These are phyloP conservation scores for Russula brevipes DNA, from an alignment of 768 basidiomycete species.

Conservation along the genomic window DNA sequence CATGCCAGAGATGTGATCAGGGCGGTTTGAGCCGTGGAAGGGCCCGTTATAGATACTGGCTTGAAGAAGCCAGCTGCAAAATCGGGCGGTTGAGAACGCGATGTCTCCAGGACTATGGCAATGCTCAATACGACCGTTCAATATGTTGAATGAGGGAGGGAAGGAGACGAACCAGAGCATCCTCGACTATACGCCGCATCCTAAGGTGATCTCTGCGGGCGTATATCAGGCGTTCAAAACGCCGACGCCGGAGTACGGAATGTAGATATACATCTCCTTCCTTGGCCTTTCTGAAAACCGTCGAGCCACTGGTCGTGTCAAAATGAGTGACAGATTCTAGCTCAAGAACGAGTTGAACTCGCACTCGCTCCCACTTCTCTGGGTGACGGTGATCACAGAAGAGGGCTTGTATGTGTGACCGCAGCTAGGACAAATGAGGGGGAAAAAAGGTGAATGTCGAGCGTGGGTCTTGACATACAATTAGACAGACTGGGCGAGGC, in stretches of 20 bases:
- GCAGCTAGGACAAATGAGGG: constrained; percentile 41
- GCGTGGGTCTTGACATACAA: constrained; percentile 45
- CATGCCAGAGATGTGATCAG: constrained; percentile 63
- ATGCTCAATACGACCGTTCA: no score
- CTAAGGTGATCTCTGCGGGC: constrained; percentile 45
- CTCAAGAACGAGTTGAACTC: constrained; percentile 20
- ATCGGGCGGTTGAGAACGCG: constrained; percentile 56
- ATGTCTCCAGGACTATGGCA: constrained; percentile 50
- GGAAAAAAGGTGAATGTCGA: not conserved
- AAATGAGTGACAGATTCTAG: not conserved
- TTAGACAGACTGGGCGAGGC: constrained; percentile 48
- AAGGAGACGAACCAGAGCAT: constrained; percentile 46
- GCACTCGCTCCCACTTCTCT: constrained; percentile 51
- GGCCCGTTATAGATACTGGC: constrained; percentile 59
- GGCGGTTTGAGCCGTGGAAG: constrained; percentile 79
- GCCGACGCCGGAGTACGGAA: constrained; percentile 43
- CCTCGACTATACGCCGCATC: constrained; percentile 43
- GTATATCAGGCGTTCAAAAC: constrained; percentile 57
- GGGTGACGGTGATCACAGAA: constrained; percentile 52
- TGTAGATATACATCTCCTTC: constrained; percentile 46
- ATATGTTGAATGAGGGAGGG: not conserved
- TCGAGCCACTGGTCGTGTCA: constrained; percentile 49
- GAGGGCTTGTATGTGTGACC: constrained; percentile 47
- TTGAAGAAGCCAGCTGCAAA: constrained; percentile 69
- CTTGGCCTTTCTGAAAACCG: constrained; percentile 47